Evolutionary conservation across 2,329 filamentous ascomycete species (phyloP).

Genomic region (Paramyrothecium sp.): DNA sequence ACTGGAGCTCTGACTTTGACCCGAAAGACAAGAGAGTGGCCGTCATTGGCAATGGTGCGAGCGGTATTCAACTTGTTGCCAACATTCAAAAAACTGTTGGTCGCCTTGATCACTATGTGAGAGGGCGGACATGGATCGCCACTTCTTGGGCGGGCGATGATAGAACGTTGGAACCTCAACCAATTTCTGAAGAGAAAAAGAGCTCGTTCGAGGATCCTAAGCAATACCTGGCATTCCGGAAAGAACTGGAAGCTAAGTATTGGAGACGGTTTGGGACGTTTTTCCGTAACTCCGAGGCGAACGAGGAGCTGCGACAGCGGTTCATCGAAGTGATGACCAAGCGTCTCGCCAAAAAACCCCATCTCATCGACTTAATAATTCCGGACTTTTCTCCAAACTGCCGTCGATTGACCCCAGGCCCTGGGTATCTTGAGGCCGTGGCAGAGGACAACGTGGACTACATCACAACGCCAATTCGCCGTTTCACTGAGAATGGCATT

Average conservation of each 20-base stretch:
- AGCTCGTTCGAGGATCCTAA: slow-evolving; percentile 59
- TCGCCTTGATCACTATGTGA: slow-evolving; percentile 62
- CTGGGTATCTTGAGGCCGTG: slow-evolving; percentile 66
- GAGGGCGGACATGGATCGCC: slow-evolving; percentile 67
- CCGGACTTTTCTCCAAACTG: slow-evolving; percentile 66
- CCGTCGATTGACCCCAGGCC: slow-evolving; percentile 62
- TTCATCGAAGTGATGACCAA: slow-evolving; percentile 50
- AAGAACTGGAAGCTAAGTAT: slow-evolving; percentile 57
- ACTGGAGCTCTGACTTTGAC: slow-evolving; percentile 56
- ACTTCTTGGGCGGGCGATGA: slow-evolving; percentile 57
- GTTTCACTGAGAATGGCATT: slow-evolving; percentile 59
- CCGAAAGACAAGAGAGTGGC: slow-evolving; percentile 48
- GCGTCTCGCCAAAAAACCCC: slow-evolving; percentile 52
- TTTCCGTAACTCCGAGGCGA: slow-evolving; percentile 51
- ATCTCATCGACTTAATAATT: slow-evolving; percentile 53
- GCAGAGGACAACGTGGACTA: slow-evolving; percentile 61
- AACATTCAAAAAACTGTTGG: slow-evolving; percentile 47
- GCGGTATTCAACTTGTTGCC: slow-evolving; percentile 55
- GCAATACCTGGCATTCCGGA: slow-evolving; percentile 59
- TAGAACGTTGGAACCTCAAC: slow-evolving; percentile 55
- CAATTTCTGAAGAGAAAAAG: slow-evolving; percentile 53
- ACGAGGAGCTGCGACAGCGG: slow-evolving; percentile 42
- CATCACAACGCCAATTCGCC: slow-evolving; percentile 54
- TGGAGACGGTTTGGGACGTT: slow-evolving; percentile 57
- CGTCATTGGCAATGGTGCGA: slow-evolving; percentile 63